These are phyloP conservation scores for Schizochytrium sp. DNA, from an alignment of 108 stramenopile species.

Conservation along the genomic window DNA sequence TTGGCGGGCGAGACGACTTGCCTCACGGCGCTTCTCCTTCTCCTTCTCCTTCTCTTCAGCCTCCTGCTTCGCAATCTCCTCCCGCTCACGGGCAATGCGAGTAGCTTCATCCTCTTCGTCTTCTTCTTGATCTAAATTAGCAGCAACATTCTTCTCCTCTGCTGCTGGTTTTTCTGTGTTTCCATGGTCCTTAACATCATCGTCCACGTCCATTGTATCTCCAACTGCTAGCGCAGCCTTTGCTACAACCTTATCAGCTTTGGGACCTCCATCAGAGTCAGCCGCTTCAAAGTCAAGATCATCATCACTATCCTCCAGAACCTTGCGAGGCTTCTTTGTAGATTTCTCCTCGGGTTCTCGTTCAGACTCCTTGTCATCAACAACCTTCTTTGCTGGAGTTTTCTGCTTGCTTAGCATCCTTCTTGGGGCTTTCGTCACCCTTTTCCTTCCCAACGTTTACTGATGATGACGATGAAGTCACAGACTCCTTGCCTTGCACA, in stretches of 20 bases:
- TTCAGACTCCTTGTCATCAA: not conserved
- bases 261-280: not conserved
- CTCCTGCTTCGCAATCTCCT: not conserved
- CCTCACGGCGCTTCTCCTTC: conserved; percentile 16
- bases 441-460: not conserved
- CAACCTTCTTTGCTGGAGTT: not conserved
- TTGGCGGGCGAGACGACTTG: not conserved
- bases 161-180: too few species aligned
- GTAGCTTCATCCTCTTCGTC: not conserved
- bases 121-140: not conserved
- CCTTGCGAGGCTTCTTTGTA: not conserved
- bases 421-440: not conserved
- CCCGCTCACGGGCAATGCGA: not conserved
- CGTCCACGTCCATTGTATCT: too few species aligned
- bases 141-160: too few species aligned
- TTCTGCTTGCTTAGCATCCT: not conserved
- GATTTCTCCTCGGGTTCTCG: too few species aligned
- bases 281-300: not conserved
- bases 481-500: not conserved
- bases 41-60: conserved; percentile 4
- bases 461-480: not conserved
- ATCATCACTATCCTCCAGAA: not conserved
- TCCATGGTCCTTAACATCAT: too few species aligned
- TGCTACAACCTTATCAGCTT: too few species aligned
- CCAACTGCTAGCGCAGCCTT: too few species aligned